Percentiles rank a stretch among this genome's conserved stretches.
Evolutionary conservation across 2,329 filamentous ascomycete species (phyloP).

Genomic region (Aphanoascus verrucosus): DNA sequence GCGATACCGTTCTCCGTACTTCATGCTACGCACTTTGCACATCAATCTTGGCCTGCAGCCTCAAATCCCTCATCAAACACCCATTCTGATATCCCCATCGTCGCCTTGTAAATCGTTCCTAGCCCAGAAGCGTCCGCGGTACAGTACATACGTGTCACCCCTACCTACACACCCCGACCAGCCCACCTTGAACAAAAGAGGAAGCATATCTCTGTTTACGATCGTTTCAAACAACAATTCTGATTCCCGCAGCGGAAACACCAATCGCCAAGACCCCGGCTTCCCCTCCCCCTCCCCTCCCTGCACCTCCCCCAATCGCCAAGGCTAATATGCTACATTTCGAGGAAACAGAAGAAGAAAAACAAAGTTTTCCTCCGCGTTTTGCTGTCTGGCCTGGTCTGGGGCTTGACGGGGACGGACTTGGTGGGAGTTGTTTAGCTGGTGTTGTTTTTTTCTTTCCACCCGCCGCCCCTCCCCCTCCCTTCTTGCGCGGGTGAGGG

Average conservation of each 20-base stretch:
- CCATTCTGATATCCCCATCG: too few relatives aligned
- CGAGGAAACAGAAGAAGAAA: not conserved
- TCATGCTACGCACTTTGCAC: too few relatives aligned
- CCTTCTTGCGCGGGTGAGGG: not conserved
- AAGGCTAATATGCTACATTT: conserved; percentile 8
- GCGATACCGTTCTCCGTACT: too few relatives aligned
- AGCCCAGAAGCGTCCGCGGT: too few relatives aligned
- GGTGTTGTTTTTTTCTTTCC: conserved; percentile 10
- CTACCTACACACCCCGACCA: too few relatives aligned
- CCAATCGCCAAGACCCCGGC: conserved; percentile 2
- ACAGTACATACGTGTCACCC: too few relatives aligned
- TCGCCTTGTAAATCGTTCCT: too few relatives aligned
- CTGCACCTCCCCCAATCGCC: conserved; percentile 1
- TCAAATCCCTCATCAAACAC: too few relatives aligned
- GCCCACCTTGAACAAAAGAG: too few relatives aligned
- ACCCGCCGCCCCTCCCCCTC: conserved; percentile 1
- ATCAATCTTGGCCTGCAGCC: too few relatives aligned
- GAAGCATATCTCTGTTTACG: not conserved
- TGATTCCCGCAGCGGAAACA: conserved; percentile 7
- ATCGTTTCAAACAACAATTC: too few relatives aligned
- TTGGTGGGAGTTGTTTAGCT: not conserved
- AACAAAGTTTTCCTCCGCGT: conserved; percentile 2
- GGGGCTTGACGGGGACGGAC: too few relatives aligned
- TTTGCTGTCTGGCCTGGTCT: not conserved
- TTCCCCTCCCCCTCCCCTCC: not conserved